phyloP scores from a whole-genome alignment of 1,284 basidiomycete species.

The Boletus sp. region DNA sequence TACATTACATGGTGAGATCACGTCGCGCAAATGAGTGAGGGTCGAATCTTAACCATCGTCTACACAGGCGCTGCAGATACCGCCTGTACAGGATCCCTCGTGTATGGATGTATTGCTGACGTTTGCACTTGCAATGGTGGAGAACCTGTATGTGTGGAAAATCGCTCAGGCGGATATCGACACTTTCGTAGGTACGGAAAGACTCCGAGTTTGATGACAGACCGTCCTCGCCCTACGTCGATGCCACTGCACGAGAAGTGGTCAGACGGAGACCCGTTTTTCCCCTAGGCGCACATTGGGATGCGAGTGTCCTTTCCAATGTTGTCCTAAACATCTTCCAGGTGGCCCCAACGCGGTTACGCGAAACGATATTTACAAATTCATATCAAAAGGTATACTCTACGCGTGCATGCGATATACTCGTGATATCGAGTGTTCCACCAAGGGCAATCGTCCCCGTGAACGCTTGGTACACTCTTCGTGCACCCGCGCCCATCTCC shows the following conservation, averaged over 20 bases:
- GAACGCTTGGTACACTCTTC: constrained; percentile 12
- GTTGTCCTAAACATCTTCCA: background rate
- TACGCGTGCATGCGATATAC: constrained; percentile 4
- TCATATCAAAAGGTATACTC: constrained; percentile 24
- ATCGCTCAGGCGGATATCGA: constrained; percentile 23
- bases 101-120: too few species aligned
- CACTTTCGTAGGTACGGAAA: constrained; percentile 31
- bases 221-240: constrained; percentile 1
- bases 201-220: constrained; percentile 28
- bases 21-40: too few species aligned
- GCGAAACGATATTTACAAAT: constrained; percentile 16
- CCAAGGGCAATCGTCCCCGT: constrained; percentile 11
- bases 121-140: constrained; percentile 35
- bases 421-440: too few species aligned
- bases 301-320: background rate
- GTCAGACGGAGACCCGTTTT: constrained; percentile 22
- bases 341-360: constrained; percentile 10
- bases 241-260: constrained; percentile 37
- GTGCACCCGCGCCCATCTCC: too few species aligned
- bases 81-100: constrained; percentile 11
- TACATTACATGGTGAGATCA: constrained; percentile 12
- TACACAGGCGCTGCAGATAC: constrained; percentile 11
- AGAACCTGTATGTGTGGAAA: constrained; percentile 30
- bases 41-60: too few species aligned
- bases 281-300: constrained; percentile 3